Evolutionary conservation across 2,329 filamentous ascomycete species (phyloP).

Genomic region (Colletotrichum cuscutae): DNA sequence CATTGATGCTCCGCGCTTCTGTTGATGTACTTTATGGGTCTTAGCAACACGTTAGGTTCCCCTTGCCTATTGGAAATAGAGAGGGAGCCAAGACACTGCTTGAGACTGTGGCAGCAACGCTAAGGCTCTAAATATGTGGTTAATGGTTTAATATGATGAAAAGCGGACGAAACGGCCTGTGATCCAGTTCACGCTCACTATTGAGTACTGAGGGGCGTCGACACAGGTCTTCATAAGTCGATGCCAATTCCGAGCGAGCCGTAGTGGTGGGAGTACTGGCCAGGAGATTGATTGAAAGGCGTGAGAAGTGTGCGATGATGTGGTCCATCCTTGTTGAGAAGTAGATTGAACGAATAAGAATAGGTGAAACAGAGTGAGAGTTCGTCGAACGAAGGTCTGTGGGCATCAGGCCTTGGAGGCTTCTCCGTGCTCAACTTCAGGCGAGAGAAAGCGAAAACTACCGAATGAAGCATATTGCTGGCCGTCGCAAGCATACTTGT

Average conservation of each 20-base stretch:
- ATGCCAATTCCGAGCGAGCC: conserved; percentile 17
- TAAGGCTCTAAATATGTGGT: neutral
- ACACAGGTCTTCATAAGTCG: neutral
- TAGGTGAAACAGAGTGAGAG: conserved; percentile 29
- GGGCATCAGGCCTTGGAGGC: conserved; percentile 21
- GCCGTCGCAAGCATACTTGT: conserved; percentile 20
- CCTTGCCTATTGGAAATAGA: neutral
- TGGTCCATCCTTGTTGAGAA: conserved; percentile 1
- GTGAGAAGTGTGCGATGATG: neutral
- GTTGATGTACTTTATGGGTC: neutral
- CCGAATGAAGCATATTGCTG: conserved; percentile 7
- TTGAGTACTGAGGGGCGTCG: neutral
- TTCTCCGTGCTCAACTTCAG: conserved; percentile 28
- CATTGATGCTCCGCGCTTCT: neutral
- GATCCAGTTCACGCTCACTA: conserved; percentile 10
- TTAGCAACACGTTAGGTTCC: neutral
- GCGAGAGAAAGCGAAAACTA: neutral
- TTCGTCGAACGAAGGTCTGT: conserved; percentile 26
- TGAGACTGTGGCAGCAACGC: neutral
- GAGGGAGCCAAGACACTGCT: neutral
- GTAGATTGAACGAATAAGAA: conserved; percentile 4
- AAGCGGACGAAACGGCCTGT: neutral
- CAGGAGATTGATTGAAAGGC: neutral
- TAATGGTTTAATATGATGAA: neutral
- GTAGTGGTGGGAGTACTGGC: conserved; percentile 3